phyloP scores from a whole-genome alignment of 768 basidiomycete species.

The Boletus edulis region DNA sequence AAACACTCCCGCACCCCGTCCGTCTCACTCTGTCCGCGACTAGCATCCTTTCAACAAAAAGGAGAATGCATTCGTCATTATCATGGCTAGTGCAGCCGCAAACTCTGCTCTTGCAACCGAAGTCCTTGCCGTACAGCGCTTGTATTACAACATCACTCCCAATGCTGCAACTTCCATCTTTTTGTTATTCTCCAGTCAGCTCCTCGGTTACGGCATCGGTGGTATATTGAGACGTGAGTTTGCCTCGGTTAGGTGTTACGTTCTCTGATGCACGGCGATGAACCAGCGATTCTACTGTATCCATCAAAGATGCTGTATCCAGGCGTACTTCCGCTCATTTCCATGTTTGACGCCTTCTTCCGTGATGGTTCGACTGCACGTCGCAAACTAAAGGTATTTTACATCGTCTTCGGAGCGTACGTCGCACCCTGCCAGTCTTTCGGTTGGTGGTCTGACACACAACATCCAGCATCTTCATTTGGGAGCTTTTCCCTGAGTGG shows the following conservation, averaged over 20 bases:
- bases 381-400: no score
- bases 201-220: constrained; percentile 52
- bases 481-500: no score
- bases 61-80: constrained; percentile 55
- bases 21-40: neutral
- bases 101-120: constrained; percentile 53
- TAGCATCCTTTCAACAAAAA: constrained; percentile 60
- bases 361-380: no score
- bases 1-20: neutral
- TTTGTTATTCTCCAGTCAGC: constrained; percentile 34
- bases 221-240: constrained; percentile 47
- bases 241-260: neutral
- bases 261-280: constrained; percentile 1
- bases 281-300: constrained; percentile 36
- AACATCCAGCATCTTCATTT: no score
- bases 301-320: constrained; percentile 44
- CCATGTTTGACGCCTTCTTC: no score
- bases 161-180: constrained; percentile 46
- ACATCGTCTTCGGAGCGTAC: no score
- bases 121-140: constrained; percentile 50
- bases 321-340: constrained; percentile 17
- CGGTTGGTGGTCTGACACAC: no score
- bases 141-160: constrained; percentile 54
- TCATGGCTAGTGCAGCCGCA: constrained; percentile 57
- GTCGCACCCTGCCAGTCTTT: no score